Evolutionary conservation across 495 filamentous ascomycete species (phyloP).

Genomic region (Aspergillus indologenus): DNA sequence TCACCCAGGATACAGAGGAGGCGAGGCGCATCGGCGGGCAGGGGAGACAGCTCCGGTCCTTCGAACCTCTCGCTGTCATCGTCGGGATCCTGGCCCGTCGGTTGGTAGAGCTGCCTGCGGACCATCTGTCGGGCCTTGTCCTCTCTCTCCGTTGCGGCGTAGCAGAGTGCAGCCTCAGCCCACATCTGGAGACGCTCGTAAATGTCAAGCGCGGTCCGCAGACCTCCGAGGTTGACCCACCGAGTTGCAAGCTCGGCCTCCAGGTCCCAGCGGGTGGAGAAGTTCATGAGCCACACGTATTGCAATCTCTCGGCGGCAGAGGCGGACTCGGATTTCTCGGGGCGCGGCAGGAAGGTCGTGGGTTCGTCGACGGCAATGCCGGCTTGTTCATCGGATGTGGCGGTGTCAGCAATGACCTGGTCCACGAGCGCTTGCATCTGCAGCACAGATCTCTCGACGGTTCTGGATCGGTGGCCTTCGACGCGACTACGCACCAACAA

Average conservation of each 20-base stretch:
- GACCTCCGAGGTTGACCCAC: conserved; percentile 82
- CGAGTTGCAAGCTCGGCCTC: conserved; percentile 89
- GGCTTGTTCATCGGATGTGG: conserved; percentile 36
- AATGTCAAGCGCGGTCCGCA: conserved; percentile 90
- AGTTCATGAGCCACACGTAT: conserved; percentile 77
- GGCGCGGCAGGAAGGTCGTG: conserved; percentile 78
- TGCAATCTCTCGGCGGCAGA: conserved; percentile 69
- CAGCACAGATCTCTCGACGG: conserved; percentile 81
- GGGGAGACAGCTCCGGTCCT: conserved; percentile 60
- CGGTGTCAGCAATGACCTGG: conserved; percentile 89
- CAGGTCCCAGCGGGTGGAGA: conserved; percentile 87
- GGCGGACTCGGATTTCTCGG: conserved; percentile 74
- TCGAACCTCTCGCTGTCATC: conserved; percentile 59
- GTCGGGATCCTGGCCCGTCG: conserved; percentile 39
- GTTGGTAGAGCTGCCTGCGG: conserved; percentile 71
- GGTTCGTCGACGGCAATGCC: conserved; percentile 26
- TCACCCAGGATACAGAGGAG: conserved; percentile 94
- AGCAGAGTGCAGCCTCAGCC: conserved; percentile 92
- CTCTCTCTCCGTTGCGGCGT: conserved; percentile 75
- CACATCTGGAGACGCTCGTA: conserved; percentile 93
- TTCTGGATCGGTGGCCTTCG: conserved; percentile 80
- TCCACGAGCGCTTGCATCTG: conserved; percentile 96
- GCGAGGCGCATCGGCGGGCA: conserved; percentile 79
- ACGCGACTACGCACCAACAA: conserved; percentile 83
- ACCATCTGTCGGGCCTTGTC: conserved; percentile 75